Evolutionary conservation across 2,329 filamentous ascomycete species (phyloP).

Genomic region (Colletotrichum sp.): DNA sequence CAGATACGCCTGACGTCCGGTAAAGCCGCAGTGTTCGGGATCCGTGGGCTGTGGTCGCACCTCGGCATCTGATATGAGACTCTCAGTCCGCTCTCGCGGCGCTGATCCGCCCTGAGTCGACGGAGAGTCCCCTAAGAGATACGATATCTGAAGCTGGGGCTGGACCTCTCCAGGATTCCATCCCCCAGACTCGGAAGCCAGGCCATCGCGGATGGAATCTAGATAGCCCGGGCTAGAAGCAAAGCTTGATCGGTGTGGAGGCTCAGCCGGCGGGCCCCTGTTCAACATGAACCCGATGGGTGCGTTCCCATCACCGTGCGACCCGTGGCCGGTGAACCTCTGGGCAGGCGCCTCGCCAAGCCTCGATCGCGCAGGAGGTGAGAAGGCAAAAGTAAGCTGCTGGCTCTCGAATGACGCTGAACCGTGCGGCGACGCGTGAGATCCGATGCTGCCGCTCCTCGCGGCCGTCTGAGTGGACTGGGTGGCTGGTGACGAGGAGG

Average conservation of each 20-base stretch:
- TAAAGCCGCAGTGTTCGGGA: not conserved
- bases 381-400: not conserved
- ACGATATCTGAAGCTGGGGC: conserved; percentile 9
- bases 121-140: conserved; percentile 1
- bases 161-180: not conserved
- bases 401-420: not conserved
- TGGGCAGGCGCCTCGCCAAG: not conserved
- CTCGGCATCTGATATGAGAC: not conserved
- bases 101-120: not conserved
- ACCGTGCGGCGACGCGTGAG: not conserved
- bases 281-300: conserved; percentile 15
- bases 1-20: conserved; percentile 6
- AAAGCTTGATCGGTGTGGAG: not conserved
- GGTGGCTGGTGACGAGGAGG: not conserved
- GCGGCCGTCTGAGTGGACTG: not conserved
- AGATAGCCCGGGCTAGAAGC: not conserved
- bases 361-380: not conserved
- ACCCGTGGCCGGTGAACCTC: conserved; percentile 7
- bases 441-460: not conserved
- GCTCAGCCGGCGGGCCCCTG: not conserved
- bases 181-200: not conserved
- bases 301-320: conserved; percentile 4
- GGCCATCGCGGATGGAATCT: not conserved
- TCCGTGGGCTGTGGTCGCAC: not conserved
- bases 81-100: not conserved